phyloP scores from a whole-genome alignment of 805 yeast species.

The Saturnispora diversa region DNA sequence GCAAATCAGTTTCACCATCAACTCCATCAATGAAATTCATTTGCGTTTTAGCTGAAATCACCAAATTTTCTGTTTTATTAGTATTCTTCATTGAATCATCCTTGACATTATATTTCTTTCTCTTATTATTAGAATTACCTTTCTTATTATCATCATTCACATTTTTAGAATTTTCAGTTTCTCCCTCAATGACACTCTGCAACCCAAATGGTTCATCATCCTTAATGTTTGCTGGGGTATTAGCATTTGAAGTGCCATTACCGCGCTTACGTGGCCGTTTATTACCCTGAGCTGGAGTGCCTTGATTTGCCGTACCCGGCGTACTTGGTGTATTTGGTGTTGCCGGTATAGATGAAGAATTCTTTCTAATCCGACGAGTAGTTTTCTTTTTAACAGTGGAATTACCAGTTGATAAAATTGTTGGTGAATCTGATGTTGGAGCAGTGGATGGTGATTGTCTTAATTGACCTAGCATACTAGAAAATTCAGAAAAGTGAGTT shows the following conservation, averaged over 20 bases:
- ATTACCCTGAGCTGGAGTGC: slow-evolving; percentile 6
- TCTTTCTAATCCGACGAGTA: slow-evolving; percentile 22
- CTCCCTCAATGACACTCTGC: slow-evolving; percentile 9
- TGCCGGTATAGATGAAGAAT: slow-evolving; percentile 26
- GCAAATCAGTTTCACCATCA: slow-evolving; percentile 32
- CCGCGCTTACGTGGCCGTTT: slow-evolving; percentile 20
- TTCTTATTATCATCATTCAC: slow-evolving; percentile 1
- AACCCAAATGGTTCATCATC: slow-evolving; percentile 20
- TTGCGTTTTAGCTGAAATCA: slow-evolving; percentile 1
- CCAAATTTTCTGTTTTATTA: not conserved
- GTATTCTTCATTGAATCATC: not conserved
- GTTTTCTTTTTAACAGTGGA: slow-evolving; percentile 16
- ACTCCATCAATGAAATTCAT: slow-evolving; percentile 25
- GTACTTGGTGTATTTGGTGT: slow-evolving; percentile 29
- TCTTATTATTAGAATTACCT: not conserved
- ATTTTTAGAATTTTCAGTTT: not conserved
- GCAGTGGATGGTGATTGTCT: slow-evolving; percentile 14
- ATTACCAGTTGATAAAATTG: slow-evolving; percentile 1
- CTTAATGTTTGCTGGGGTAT: slow-evolving; percentile 25
- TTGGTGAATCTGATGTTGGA: slow-evolving; percentile 12
- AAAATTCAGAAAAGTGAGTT: slow-evolving; percentile 17
- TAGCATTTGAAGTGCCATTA: slow-evolving; percentile 14
- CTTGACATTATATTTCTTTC: not conserved
- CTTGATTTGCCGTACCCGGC: slow-evolving; percentile 15
- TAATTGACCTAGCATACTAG: slow-evolving; percentile 17